Evolutionary conservation across 306 rosid genomes (phyloP).

Genomic region (Vicia villosa): DNA sequence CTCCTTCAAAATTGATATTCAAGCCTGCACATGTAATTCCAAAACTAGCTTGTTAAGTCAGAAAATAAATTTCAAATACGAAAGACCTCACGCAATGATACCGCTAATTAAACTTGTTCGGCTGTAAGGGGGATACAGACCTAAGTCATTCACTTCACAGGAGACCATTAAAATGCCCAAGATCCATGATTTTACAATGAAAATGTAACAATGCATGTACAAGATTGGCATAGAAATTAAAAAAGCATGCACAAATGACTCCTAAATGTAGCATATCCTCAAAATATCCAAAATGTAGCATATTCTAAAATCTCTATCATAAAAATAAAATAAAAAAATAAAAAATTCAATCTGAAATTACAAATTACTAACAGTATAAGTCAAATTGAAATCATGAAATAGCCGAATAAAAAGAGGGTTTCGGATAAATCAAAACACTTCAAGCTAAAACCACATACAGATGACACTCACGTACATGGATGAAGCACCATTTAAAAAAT

Average conservation of each 20-base stretch:
- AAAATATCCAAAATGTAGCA: neutral
- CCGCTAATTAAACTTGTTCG: conserved; percentile 14
- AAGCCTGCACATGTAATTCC: conserved; percentile 44
- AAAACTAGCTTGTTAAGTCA: conserved; percentile 31
- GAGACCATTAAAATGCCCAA: neutral
- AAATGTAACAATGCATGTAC: conserved; percentile 10
- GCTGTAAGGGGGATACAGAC: neutral
- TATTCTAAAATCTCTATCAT: neutral
- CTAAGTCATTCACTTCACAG: neutral
- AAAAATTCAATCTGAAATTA: neutral
- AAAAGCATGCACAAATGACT: neutral
- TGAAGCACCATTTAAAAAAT: neutral
- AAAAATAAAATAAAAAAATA: neutral
- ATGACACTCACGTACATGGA: no score
- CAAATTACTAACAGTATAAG: neutral
- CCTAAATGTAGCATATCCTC: neutral
- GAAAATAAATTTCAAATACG: neutral
- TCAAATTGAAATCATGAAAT: conserved; percentile 27
- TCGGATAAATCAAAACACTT: neutral
- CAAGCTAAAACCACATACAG: neutral
- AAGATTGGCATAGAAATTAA: conserved; percentile 1
- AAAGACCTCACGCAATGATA: conserved; percentile 16
- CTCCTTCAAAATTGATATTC: conserved; percentile 36
- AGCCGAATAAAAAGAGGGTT: neutral
- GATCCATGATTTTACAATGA: neutral